phyloP scores from a whole-genome alignment of 1,284 basidiomycete species.

The Vanrija sp. region DNA sequence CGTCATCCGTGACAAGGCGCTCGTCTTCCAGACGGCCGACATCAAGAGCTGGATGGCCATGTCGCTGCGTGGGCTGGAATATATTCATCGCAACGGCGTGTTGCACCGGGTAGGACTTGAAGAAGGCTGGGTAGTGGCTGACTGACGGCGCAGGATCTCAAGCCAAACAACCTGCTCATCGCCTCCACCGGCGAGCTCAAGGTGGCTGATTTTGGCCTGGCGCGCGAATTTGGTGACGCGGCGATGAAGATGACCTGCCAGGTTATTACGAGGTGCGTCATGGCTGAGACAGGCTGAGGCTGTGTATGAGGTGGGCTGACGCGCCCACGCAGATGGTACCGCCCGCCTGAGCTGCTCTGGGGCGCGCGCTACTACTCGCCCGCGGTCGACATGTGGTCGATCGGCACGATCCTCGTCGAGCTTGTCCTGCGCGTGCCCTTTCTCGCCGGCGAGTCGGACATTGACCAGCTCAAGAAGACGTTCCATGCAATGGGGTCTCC shows the following conservation, averaged over 20 bases:
- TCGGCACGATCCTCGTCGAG: conserved; percentile 98
- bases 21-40: conserved; percentile 90
- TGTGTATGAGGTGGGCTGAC: no score
- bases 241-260: conserved; percentile 95
- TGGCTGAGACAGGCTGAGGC: not conserved
- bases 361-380: conserved; percentile 96
- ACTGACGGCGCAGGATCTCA: conserved; percentile 80
- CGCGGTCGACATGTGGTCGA: conserved; percentile 98
- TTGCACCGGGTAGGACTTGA: conserved; percentile 72
- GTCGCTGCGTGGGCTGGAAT: conserved; percentile 93
- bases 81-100: conserved; percentile 91
- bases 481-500: conserved; percentile 94
- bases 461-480: conserved; percentile 92
- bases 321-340: conserved; percentile 73
- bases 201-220: conserved; percentile 98
- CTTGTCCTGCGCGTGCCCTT: conserved; percentile 73
- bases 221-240: conserved; percentile 76
- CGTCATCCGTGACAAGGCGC: conserved; percentile 86
- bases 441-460: conserved; percentile 92
- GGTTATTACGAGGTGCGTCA: conserved; percentile 81
- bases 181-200: conserved; percentile 87
- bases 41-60: conserved; percentile 99
- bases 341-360: conserved; percentile 93
- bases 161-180: conserved; percentile 97
- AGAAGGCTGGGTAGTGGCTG: not conserved